Evolutionary conservation across 2,329 filamentous ascomycete genomes (phyloP).

Genomic region (Sporothrix brunneoviolacea): DNA sequence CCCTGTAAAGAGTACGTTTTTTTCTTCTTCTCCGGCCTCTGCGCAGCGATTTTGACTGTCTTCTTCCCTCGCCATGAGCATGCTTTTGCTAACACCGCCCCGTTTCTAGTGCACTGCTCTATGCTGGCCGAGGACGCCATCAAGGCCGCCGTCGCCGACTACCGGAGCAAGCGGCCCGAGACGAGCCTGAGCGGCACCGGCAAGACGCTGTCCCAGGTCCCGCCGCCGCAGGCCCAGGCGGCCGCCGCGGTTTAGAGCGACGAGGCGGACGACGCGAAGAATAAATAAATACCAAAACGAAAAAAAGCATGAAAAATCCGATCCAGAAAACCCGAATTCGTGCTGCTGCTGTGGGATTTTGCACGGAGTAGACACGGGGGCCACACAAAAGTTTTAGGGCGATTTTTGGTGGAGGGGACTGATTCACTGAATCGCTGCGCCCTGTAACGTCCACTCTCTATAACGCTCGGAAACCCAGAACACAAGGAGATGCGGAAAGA

Average conservation of each 20-base stretch:
- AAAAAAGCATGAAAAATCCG: too few relatives aligned
- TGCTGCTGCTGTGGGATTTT: too few relatives aligned
- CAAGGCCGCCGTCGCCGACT: slow-evolving; percentile 85
- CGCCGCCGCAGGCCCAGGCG: slow-evolving; percentile 10
- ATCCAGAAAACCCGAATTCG: too few relatives aligned
- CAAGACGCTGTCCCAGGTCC: slow-evolving; percentile 18
- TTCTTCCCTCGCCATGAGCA: too few relatives aligned
- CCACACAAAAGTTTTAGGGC: too few relatives aligned
- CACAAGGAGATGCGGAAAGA: too few relatives aligned
- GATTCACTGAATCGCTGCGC: too few relatives aligned
- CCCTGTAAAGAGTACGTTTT: slow-evolving; percentile 71
- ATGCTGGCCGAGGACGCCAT: slow-evolving; percentile 92
- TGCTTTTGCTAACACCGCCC: slow-evolving; percentile 22
- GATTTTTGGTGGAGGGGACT: too few relatives aligned
- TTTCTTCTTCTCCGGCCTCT: slow-evolving; percentile 68
- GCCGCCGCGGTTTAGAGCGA: slow-evolving; percentile 6
- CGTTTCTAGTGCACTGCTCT: slow-evolving; percentile 84
- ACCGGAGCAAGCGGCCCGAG: slow-evolving; percentile 84
- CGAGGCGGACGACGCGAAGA: neutral
- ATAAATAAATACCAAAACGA: neutral
- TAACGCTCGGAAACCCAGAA: too few relatives aligned
- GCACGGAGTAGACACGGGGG: too few relatives aligned
- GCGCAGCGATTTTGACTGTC: too few relatives aligned
- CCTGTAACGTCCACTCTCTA: too few relatives aligned
- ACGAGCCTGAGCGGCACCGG: slow-evolving; percentile 73